Evolutionary conservation across 495 filamentous ascomycete species (phyloP), one percentile per base, ranked within the genome.

Genomic region (Xylaria venustula): DNA sequence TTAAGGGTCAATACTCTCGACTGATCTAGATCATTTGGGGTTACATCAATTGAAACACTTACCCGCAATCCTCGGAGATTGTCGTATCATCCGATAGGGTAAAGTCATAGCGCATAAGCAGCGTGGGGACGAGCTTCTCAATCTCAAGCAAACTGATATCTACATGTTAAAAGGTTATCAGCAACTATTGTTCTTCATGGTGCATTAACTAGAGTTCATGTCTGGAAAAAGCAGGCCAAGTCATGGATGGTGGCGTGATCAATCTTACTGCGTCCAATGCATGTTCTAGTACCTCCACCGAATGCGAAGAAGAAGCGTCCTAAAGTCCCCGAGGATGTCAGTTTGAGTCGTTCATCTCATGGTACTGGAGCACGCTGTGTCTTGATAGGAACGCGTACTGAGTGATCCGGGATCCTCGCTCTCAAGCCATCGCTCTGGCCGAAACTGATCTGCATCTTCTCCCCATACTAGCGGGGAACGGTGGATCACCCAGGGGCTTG

Each of bases 401-500:
- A 40, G 14, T 3, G 7, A 3, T 3, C 37, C 37, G 37, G 37
- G 37, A 12, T 68, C 67, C 20, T 71, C 70, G 11, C 62, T 71
- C 32, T 28, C 30, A 6, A 85, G 65, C 81, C 81, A 84, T 2
- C 81, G 58, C 50, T 82, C 78, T 0, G 81, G 81, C 7, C 68
- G 51, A 63, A 76, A 84, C 1, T 34, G 17, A 22, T 68, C 60
- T 0, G 73, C 75, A 58, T 83, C 76, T 0, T 54, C 37, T 0
- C 79, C 82, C 47, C 79, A 87, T 0, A 85, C 59, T 0, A 61
- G 32, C 37, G 71, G 64, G 66, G 87, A 75, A 25, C 71, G 69
- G 66, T 86, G 80, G 0, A 73, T 75, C 3, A 85, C 81, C 80
- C 81, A 87, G 1, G 78, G 55, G 62, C 83, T 87, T 23, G 81